Base-by-base conservation (phyloP, 176 grass and related monocot genomes). In the Lolium perenne region DNA sequence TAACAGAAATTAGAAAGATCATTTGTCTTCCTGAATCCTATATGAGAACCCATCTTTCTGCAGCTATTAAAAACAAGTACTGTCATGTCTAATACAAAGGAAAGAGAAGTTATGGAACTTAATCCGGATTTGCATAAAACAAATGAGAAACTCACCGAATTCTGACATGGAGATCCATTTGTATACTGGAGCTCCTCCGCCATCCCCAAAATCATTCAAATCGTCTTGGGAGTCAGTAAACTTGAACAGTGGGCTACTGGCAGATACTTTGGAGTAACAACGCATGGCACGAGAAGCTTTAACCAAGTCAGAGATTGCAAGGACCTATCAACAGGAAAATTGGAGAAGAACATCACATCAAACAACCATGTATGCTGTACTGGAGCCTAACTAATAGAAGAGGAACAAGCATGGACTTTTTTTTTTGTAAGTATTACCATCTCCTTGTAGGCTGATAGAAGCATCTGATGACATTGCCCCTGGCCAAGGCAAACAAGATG, bases 191-290 rank as follows among this genome's bases (percentile, higher is more conserved):
- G 79, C 35, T 64, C 97, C 92, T 84, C 94, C 92, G 61, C 97
- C 90, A 85, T 99, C 94, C 82, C 94, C 94, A 51, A 14, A 84
- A 89, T 96, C 94, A 88, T 90, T 88, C 66, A 93, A 59, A 82
- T 95, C 84, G 67, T 93, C 88, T 69, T 90, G 78, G 54, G 4
- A 32, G 50, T 90, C 87, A 70, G 79, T 88, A 91, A 93, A 99
- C 78, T 77, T 63, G 26, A 86, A 20, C 9, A 99, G 56, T 2
- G 82, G 83, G 68, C 80, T 65, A 57, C 86, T 82, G 25, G 38
- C 10, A 63, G 92, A 55, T 65, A 65, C 80, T 79, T 99, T 94
- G 32, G 91, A 87, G 86, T 88, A 96, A 67, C 88, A 90, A 0
- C 90, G 78, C 92, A 94, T 92, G 49, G 88, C 91, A 17, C 16